Evolutionary conservation across 352 stramenopile species (phyloP).

Genomic region (Pythium phragmiticola): DNA sequence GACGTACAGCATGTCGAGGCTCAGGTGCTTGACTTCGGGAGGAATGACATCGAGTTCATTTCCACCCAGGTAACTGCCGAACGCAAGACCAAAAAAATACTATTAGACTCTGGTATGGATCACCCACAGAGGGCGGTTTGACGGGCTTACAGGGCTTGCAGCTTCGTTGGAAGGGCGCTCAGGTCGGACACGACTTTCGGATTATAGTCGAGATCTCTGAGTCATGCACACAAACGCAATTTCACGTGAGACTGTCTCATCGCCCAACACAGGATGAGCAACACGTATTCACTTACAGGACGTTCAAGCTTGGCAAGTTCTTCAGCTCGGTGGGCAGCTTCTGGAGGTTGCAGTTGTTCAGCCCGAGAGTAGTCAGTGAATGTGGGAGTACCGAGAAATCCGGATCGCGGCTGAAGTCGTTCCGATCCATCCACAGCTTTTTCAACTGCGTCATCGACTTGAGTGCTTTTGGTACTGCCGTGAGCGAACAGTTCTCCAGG

Average conservation of each 20-base stretch:
- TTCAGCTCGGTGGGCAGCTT: neutral
- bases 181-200: too few species aligned
- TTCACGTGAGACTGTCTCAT: too few species aligned
- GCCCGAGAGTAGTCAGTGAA: neutral
- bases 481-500: conserved; percentile 17
- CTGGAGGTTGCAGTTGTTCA: neutral
- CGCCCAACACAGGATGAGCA: neutral
- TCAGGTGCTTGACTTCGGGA: neutral
- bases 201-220: neutral
- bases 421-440: neutral
- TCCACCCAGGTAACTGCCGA: neutral
- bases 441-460: conserved; percentile 1
- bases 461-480: neutral
- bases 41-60: neutral
- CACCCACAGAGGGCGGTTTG: neutral
- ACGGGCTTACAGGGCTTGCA: neutral
- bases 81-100: neutral
- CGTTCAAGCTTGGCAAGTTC: neutral
- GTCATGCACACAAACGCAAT: neutral
- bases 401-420: conserved; percentile 12
- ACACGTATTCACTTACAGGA: neutral
- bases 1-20: neutral
- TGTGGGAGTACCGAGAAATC: conserved; percentile 10
- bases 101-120: too few species aligned
- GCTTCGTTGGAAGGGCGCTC: neutral